Conservation (phyloP, 2,329 filamentous ascomycete genomes). For the Pseudogymnoascus sp. region DNA sequence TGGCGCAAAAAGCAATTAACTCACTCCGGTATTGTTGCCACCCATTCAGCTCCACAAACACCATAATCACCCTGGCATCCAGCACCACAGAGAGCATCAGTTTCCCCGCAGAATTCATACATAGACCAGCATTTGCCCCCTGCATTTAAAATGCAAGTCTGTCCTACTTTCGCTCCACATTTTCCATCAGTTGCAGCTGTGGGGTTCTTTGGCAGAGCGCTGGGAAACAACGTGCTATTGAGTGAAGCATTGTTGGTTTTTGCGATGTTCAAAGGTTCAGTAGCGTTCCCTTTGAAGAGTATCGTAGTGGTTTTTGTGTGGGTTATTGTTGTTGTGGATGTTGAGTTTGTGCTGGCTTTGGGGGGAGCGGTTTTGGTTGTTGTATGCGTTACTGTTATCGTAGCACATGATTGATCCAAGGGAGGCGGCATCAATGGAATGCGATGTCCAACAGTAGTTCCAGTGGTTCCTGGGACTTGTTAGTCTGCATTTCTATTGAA, state of each 20-base stretch:
- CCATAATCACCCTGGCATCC: slow-evolving; percentile 33
- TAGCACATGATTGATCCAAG: background rate
- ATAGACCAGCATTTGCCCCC: slow-evolving; percentile 34
- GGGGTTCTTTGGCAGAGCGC: background rate
- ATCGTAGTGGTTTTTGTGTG: background rate
- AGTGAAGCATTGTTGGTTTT: background rate
- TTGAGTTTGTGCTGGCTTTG: background rate
- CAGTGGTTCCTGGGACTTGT: background rate
- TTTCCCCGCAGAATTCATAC: slow-evolving; percentile 33
- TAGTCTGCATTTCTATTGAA: background rate
- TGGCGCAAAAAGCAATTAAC: too few relatives aligned
- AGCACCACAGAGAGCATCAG: slow-evolving; percentile 30
- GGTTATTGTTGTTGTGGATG: background rate
- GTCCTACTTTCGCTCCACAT: background rate
- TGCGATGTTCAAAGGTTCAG: background rate
- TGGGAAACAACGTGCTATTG: background rate
- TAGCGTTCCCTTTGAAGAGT: background rate
- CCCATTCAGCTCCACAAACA: slow-evolving; percentile 21
- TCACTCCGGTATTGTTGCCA: background rate
- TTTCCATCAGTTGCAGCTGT: background rate
- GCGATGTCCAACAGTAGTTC: background rate
- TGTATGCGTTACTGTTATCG: background rate
- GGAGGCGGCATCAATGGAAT: background rate
- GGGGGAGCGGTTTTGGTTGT: background rate
- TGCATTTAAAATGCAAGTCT: background rate